Base-by-base conservation (phyloP, 2,329 filamentous ascomycete species). In the Berkeleyomyces basicola region DNA sequence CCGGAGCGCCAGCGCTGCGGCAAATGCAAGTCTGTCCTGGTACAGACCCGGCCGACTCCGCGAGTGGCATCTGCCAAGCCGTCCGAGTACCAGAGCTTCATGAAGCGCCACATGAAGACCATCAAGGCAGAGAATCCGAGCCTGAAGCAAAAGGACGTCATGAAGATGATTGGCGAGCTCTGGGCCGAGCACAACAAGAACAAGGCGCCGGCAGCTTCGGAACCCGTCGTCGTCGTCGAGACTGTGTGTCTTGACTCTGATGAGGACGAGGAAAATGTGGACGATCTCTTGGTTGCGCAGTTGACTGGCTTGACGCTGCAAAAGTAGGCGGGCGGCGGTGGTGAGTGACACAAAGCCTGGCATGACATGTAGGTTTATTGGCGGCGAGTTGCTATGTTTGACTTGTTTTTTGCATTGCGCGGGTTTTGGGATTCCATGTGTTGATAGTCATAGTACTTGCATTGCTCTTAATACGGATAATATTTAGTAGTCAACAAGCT, bases 21-120 rank as follows among this genome's bases (percentile, higher is more conserved):
- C 1, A 75, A 71, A n/a, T 97, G 92, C 71, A 86, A 84, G 69
- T 78, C 81, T 3, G 72, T 72, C 59, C 73, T 99, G 66, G 76
- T 82, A 68, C 93, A 97, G 78, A 85, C 85, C 7, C 90, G 88
- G 71, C 92, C 92, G 0, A 80, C 80, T 46, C 90, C 90, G 0
- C 77, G 87, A 49, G 64, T 55, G 37, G 67, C 61, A 61, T 67
- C 42, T 46, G 66, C 65, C 61, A 70, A 70, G 65, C 69, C 71
- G 59, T 78, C 72, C 31, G 74, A 74, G 16, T 81, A 80, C 47
- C 79, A 81, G 67, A 63, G 67, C 2, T 81, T 81, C 63, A 75
- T 91, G 66, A 88, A 85, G 74, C 78, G 81, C 68, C 79, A 91
- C 69, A 88, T 88, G 78, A 78, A 75, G 61, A 72, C 75, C 40